Evolutionary conservation across 2,329 filamentous ascomycete genomes (phyloP), one percentile per base, ranked within the genome.

Genomic region (Incumbomyces lentus): DNA sequence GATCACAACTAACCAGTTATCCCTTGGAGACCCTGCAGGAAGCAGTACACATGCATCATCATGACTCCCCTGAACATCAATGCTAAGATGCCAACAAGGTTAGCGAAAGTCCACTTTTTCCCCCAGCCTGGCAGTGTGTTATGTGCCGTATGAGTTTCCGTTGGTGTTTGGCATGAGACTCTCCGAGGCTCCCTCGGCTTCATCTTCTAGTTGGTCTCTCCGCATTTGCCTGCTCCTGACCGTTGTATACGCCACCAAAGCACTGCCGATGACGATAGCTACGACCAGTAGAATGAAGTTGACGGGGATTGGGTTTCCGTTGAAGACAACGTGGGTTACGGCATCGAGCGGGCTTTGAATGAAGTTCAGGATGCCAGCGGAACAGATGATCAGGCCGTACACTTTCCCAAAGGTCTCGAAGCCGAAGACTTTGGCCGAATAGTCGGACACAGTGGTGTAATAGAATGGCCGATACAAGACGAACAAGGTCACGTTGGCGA

Each of bases 381-480:
- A 68, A 64, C 86, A 93, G 56, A 95, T 94, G 54, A 94, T 84
- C 16, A 89, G 74, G 10, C 88, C 88, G 64, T 95, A 95, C n/a
- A 95, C 87, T 48, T 86, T 94, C 38, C 88, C 89, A 56, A 95
- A 95, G 0, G 87, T 94, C 50, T 81, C 75, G 67, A 94, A 94
- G 13, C 88, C 88, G 62, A 95, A 95, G 31, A 95, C 87, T 66
- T 94, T 94, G 50, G 86, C 87, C 16, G 79, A 78, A 63, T 93
- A 94, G 67, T 95, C 88, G 29, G 72, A 72, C 12, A 52, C 55
- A 3, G 50, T 49, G 33, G 52, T 55, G 31, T 57, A 58, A 41
- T 55, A 54, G 47, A 57, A 53, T n/a, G 55, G 58, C 12, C 54
- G 49, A 38, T 58, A 58, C 7, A 55, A 32, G 26, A 58, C 54